These are phyloP conservation scores for Trichoderma endophyticum DNA, from an alignment of 2,329 filamentous ascomycete species.

Conservation along the genomic window DNA sequence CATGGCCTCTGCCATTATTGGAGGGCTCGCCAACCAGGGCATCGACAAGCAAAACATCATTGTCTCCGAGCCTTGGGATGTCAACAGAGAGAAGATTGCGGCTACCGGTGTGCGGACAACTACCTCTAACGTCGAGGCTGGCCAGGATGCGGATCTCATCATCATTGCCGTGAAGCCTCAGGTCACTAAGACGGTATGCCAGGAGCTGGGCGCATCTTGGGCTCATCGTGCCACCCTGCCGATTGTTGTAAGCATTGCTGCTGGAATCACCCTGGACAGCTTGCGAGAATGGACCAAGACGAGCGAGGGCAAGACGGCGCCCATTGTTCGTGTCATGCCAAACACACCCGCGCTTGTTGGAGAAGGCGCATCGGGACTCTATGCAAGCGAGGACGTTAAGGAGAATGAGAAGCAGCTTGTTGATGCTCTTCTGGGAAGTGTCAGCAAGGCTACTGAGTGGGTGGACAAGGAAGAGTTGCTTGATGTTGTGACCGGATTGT, in stretches of 20 bases:
- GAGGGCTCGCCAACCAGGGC: conserved; percentile 44
- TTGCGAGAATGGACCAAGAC: conserved; percentile 42
- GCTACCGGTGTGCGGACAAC: conserved; percentile 46
- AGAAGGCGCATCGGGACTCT: conserved; percentile 49
- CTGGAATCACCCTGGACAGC: conserved; percentile 46
- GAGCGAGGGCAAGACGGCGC: conserved; percentile 37
- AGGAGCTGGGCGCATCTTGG: conserved; percentile 44
- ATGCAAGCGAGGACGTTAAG: conserved; percentile 42
- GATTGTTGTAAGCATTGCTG: conserved; percentile 48
- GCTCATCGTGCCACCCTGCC: conserved; percentile 34
- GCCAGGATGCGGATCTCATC: conserved; percentile 43
- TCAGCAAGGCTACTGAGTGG: conserved; percentile 50
- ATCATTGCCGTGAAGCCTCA: conserved; percentile 53
- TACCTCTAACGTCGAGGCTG: conserved; percentile 44
- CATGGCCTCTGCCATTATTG: conserved; percentile 52
- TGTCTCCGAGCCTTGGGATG: conserved; percentile 52
- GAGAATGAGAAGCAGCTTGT: conserved; percentile 42
- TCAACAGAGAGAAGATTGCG: conserved; percentile 49
- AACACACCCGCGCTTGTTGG: conserved; percentile 51
- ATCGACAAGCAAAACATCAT: conserved; percentile 43
- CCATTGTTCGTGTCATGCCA: conserved; percentile 51
- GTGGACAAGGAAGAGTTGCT: conserved; percentile 48
- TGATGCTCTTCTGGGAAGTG: conserved; percentile 41
- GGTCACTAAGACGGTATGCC: conserved; percentile 45
- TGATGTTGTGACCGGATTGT: conserved; percentile 49